A percentile compares a stretch with the other conserved stretches of the same genome.
These are phyloP conservation scores for Stylonectria norvegica DNA, from an alignment of 2,329 filamentous ascomycete genomes.

Conservation along the genomic window DNA sequence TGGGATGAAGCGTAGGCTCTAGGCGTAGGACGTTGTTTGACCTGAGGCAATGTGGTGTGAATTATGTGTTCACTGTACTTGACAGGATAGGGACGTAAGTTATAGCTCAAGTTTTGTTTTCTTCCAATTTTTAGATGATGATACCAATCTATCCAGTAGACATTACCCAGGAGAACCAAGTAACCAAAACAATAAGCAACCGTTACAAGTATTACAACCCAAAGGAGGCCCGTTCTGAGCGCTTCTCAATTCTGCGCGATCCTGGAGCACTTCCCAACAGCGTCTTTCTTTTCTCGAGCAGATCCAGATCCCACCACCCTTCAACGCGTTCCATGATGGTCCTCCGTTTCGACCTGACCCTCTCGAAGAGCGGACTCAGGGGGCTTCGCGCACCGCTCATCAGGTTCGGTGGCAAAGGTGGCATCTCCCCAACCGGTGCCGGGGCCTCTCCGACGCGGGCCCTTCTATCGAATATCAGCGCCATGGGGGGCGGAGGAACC, in stretches of 20 bases:
- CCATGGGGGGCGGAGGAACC: constrained; percentile 37
- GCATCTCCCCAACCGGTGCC: constrained; percentile 28
- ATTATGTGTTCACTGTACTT: too few species aligned
- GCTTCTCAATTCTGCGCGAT: constrained; percentile 12
- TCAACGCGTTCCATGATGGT: constrained; percentile 48
- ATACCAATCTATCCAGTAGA: constrained; percentile 29
- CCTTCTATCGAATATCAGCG: constrained; percentile 26
- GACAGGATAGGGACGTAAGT: too few species aligned
- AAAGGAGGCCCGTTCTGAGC: constrained; percentile 6
- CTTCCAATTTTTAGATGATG: constrained; percentile 13
- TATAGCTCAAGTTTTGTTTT: constrained; percentile 8
- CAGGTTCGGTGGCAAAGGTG: constrained; percentile 25
- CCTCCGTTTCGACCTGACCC: constrained; percentile 38
- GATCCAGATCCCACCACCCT: constrained; percentile 54
- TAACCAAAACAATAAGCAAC: constrained; percentile 9
- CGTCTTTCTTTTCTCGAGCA: constrained; percentile 45
- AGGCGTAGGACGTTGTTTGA: too few species aligned
- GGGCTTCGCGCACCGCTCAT: constrained; percentile 17
- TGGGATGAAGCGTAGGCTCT: too few species aligned
- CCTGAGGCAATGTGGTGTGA: too few species aligned
- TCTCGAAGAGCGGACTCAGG: constrained; percentile 25
- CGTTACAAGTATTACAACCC: constrained; percentile 3
- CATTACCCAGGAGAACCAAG: constrained; percentile 21
- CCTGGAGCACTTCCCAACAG: constrained; percentile 26
- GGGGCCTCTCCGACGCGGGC: constrained; percentile 20